Evolutionary conservation across 805 yeast species (phyloP).

Genomic region (Ogataea methanolica): DNA sequence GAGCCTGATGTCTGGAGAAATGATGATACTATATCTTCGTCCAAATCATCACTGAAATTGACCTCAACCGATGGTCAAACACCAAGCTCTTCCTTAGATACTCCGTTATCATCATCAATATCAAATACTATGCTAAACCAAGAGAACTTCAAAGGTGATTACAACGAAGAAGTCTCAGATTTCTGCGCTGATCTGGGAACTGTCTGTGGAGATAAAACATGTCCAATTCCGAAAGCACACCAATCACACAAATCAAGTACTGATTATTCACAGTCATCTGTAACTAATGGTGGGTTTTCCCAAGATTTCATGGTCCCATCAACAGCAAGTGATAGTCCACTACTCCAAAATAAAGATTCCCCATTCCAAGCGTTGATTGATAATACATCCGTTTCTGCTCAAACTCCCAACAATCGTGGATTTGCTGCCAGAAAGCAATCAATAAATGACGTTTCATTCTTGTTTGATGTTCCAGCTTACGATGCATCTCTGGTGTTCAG

Average conservation of each 20-base stretch:
- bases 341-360: conserved; percentile 6
- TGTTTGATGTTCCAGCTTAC: conserved; percentile 43
- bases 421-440: conserved; percentile 2
- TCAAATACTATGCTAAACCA: conserved; percentile 17
- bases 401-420: not conserved
- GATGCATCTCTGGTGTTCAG: conserved; percentile 52
- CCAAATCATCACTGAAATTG: not conserved
- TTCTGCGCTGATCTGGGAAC: conserved; percentile 73
- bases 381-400: not conserved
- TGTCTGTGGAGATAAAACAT: conserved; percentile 76
- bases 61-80: conserved; percentile 1
- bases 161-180: conserved; percentile 65
- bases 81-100: not conserved
- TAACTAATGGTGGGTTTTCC: conserved; percentile 3
- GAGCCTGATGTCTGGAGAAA: not conserved
- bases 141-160: conserved; percentile 31
- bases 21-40: not conserved
- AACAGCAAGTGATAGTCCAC: no score
- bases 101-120: not conserved
- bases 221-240: conserved; percentile 55
- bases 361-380: conserved; percentile 21
- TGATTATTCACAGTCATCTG: conserved; percentile 3
- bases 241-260: conserved; percentile 10
- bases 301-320: no score
- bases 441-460: conserved; percentile 39